Base-by-base conservation (phyloP, 164 flowering plant genomes). In the Liquidambar formosana region DNA sequence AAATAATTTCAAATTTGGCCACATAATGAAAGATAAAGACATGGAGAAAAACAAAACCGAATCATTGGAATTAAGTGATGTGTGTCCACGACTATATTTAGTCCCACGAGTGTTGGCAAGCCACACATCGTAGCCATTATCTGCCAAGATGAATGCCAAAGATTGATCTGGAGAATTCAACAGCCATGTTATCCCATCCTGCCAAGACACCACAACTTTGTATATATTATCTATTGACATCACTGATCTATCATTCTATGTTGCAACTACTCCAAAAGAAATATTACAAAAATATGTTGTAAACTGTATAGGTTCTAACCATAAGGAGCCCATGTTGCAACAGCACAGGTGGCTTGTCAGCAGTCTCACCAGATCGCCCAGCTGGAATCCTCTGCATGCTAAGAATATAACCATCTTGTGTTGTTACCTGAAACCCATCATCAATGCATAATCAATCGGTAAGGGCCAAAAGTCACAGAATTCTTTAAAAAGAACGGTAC, bases 131-230 rank as follows among this genome's bases (percentile, higher is more conserved):
- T 66, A 93, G 10, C 89, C 89, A 58, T 75, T 78, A 64, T 91
- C 98, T 3, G 93, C 93, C 75, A 93, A 78, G 54, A 89, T 75
- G 73, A 81, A 86, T 25, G 85, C 90, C 66, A 91, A 60, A 23
- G 92, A 85, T 58, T 88, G 65, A 0, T 83, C 82, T 0, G 91
- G 91, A 9, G 86, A 69, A 57, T 77, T 79, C 22, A 83, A 51
- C 61, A 93, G 57, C 98, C 98, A 93, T 47, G 93, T 83, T 53
- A 66, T 67, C 1, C 86, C 94, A 76, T 93, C 96, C 98, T 90
- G 79, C 63, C 54, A 76, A 38, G 45, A 44, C 54, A 65, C 51
- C 44, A 66, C 21, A 61, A 65, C 41, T 33, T 33, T 33, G 41
- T 33, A 2, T 33, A n/a, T 33, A 33, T 33, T 33, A 33, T 33